Evolutionary conservation across 2,329 filamentous ascomycete genomes (phyloP).

Genomic region (Stagonosporopsis cucurbitacearum): DNA sequence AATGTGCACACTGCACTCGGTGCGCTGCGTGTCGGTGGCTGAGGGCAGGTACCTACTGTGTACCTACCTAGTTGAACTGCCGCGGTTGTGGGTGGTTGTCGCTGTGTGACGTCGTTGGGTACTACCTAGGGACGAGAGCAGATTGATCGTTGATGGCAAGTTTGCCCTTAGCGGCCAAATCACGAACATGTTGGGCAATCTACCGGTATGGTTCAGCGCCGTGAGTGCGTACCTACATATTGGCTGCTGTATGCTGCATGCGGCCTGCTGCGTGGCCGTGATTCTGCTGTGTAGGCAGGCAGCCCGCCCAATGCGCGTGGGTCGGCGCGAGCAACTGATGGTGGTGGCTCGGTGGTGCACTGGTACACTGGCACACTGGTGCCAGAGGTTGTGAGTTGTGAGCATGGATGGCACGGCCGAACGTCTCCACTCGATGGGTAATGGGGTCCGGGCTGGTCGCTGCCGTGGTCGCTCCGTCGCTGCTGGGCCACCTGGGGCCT

Average conservation of each 20-base stretch:
- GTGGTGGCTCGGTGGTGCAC: neutral
- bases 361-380: no score
- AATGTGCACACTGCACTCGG: constrained; percentile 1
- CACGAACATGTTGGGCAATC: no score
- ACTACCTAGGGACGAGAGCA: neutral
- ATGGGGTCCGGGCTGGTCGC: no score
- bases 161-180: neutral
- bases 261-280: neutral
- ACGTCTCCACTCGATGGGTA: constrained; percentile 1
- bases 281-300: no score
- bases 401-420: constrained; percentile 15
- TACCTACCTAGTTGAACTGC: no score
- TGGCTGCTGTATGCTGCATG: neutral
- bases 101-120: constrained; percentile 23
- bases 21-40: constrained; percentile 8
- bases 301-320: neutral
- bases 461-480: no score
- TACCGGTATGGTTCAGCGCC: no score
- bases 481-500: constrained; percentile 7
- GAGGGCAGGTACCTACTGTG: constrained; percentile 5
- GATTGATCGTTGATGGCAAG: neutral
- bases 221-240: neutral
- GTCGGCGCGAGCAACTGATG: neutral
- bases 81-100: constrained; percentile 16
- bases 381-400: no score